Evolutionary conservation across 1,139 yeast species (phyloP).

Genomic region (Wickerhamiella infanticola): DNA sequence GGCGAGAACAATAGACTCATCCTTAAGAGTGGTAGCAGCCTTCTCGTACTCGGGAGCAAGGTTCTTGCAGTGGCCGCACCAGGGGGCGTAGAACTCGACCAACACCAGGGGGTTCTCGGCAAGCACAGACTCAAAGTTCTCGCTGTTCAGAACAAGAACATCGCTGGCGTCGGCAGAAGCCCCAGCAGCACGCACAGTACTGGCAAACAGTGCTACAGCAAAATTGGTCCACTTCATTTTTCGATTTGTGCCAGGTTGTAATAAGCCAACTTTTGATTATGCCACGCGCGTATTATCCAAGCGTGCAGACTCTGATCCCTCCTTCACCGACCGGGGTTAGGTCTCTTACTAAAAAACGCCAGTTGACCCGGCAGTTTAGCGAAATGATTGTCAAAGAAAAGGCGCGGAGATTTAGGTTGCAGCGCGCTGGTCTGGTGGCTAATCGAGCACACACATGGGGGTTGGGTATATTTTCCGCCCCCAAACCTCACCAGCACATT

Average conservation of each 20-base stretch:
- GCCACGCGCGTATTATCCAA: background rate
- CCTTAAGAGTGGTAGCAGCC: conserved; percentile 67
- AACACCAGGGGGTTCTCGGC: conserved; percentile 62
- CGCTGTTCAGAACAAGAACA: conserved; percentile 60
- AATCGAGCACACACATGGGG: too few species aligned
- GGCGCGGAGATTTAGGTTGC: too few species aligned
- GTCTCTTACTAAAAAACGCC: too few species aligned
- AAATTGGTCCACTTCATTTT: background rate
- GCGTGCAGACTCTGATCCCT: too few species aligned
- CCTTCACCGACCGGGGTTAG: too few species aligned
- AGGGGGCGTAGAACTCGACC: conserved; percentile 95
- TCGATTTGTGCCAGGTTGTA: background rate
- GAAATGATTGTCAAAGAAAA: too few species aligned
- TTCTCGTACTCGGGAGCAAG: conserved; percentile 79
- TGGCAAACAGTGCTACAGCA: conserved; percentile 4
- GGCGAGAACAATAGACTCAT: conserved; percentile 57
- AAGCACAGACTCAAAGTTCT: conserved; percentile 49
- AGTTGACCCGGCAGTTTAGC: too few species aligned
- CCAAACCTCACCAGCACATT: too few species aligned
- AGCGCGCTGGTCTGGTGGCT: too few species aligned
- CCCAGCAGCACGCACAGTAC: conserved; percentile 27
- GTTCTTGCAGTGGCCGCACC: conserved; percentile 98
- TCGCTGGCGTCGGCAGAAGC: conserved; percentile 76
- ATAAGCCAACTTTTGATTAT: background rate
- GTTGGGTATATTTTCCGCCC: too few species aligned